Conservation (phyloP, 805 yeast genomes). For the Metschnikowia rubicola region DNA sequence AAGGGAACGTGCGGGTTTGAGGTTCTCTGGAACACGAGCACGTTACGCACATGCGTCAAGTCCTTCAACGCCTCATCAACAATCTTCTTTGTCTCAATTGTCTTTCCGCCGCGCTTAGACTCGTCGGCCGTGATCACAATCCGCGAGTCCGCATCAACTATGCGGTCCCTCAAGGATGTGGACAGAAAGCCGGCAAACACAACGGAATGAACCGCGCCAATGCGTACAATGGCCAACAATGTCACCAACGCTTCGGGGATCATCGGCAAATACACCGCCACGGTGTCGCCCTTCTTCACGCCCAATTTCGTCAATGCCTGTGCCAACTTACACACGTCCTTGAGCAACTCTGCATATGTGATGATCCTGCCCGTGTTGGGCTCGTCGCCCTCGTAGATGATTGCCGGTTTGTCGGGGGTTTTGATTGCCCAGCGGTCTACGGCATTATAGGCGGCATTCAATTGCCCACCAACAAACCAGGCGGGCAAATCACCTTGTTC, state of each 20-base stretch:
- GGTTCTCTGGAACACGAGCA: constrained; percentile 85
- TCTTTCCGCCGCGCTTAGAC: constrained; percentile 93
- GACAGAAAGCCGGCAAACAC: constrained; percentile 96
- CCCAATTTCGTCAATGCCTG: constrained; percentile 82
- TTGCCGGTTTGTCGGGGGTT: constrained; percentile 79
- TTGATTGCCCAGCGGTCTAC: constrained; percentile 93
- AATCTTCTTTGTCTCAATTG: constrained; percentile 85
- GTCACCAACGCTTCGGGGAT: constrained; percentile 94
- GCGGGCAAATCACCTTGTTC: constrained; percentile 68
- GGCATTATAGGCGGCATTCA: constrained; percentile 90
- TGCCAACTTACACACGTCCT: constrained; percentile 82
- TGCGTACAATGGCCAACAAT: constrained; percentile 87
- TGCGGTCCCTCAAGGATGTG: constrained; percentile 87
- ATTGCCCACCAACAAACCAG: constrained; percentile 91
- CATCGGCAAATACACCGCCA: constrained; percentile 96
- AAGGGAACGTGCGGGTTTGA: constrained; percentile 70
- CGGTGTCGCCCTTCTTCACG: constrained; percentile 90
- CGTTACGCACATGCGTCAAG: constrained; percentile 74
- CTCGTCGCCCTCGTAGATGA: constrained; percentile 93
- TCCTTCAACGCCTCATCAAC: constrained; percentile 89
- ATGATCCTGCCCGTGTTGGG: constrained; percentile 66
- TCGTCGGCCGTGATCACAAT: constrained; percentile 93
- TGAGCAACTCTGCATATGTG: constrained; percentile 83
- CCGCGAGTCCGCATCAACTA: constrained; percentile 79
- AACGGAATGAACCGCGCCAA: constrained; percentile 96